Conservation (phyloP, 371 early-diverging fungal genomes). For the Mycotypha africana region DNA sequence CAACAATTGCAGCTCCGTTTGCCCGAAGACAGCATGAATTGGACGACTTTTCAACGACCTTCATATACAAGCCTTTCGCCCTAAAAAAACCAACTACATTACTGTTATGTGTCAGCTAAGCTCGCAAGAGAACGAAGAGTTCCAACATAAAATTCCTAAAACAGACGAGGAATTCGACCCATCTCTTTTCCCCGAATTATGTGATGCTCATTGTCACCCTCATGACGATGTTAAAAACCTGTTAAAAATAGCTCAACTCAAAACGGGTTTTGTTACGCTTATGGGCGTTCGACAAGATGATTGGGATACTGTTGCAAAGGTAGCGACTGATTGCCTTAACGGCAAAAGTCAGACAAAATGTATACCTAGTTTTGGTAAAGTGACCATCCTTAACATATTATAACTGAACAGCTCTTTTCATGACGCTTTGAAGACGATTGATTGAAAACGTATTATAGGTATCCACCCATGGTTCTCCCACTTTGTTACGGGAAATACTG, state of each 20-base stretch:
- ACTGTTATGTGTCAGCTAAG: too few species aligned
- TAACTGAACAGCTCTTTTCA: too few species aligned
- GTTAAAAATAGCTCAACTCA: constrained; percentile 19
- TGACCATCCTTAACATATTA: too few species aligned
- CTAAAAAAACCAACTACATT: too few species aligned
- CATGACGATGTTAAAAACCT: constrained; percentile 34
- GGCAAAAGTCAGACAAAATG: constrained; percentile 11
- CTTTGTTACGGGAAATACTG: constrained; percentile 16
- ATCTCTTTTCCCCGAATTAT: constrained; percentile 13
- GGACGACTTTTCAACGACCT: too few species aligned
- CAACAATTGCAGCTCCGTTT: too few species aligned
- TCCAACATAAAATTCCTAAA: constrained; percentile 10
- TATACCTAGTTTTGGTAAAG: constrained; percentile 39
- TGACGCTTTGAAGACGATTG: background rate
- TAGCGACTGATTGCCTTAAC: constrained; percentile 17
- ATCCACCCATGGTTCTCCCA: constrained; percentile 46
- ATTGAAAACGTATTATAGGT: constrained; percentile 10
- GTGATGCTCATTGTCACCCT: constrained; percentile 47
- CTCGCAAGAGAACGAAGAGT: background rate
- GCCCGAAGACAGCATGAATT: too few species aligned
- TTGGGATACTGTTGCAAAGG: constrained; percentile 33
- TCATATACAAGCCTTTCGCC: too few species aligned
- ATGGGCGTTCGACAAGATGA: constrained; percentile 49
- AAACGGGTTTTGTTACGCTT: constrained; percentile 38
- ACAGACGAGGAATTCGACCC: constrained; percentile 18